Evolutionary conservation across 2,329 filamentous ascomycete genomes (phyloP).

Genomic region (Alternaria sp.): DNA sequence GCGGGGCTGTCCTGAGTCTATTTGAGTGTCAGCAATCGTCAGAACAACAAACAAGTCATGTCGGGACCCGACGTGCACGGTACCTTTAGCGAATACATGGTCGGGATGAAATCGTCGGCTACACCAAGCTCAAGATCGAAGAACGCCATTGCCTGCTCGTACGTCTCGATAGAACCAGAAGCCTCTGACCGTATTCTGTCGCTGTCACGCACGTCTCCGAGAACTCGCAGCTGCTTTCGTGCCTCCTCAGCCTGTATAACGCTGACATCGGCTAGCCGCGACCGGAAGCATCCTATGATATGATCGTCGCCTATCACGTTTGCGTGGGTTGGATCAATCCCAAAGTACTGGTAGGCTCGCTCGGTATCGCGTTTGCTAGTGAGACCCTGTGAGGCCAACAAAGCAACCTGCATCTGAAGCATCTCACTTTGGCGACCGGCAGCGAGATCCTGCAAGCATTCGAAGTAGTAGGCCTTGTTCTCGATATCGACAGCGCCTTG

Average conservation of each 20-base stretch:
- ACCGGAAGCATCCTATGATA: constrained; percentile 67
- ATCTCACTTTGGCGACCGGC: constrained; percentile 61
- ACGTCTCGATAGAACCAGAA: constrained; percentile 64
- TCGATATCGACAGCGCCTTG: constrained; percentile 63
- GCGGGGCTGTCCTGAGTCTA: constrained; percentile 60
- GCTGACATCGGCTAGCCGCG: constrained; percentile 62
- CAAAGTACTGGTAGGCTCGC: constrained; percentile 65
- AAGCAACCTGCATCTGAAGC: constrained; percentile 64
- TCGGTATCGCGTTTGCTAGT: constrained; percentile 63
- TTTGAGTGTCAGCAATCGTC: constrained; percentile 11
- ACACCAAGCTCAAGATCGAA: constrained; percentile 58
- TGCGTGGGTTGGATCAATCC: constrained; percentile 54
- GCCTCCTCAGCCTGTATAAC: constrained; percentile 62
- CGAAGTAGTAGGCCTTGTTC: constrained; percentile 66
- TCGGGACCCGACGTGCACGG: neutral
- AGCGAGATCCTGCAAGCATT: constrained; percentile 68
- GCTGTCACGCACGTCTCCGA: constrained; percentile 65
- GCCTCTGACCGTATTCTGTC: constrained; percentile 64
- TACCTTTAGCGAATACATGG: constrained; percentile 65
- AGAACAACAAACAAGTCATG: neutral
- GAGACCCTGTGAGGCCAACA: constrained; percentile 64
- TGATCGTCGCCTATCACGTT: constrained; percentile 60
- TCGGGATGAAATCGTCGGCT: constrained; percentile 63
- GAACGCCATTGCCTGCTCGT: constrained; percentile 68
- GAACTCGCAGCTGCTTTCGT: constrained; percentile 63